Evolutionary conservation across 345 rosid species (phyloP).

Genomic region (Xanthoceras sorbifolium): DNA sequence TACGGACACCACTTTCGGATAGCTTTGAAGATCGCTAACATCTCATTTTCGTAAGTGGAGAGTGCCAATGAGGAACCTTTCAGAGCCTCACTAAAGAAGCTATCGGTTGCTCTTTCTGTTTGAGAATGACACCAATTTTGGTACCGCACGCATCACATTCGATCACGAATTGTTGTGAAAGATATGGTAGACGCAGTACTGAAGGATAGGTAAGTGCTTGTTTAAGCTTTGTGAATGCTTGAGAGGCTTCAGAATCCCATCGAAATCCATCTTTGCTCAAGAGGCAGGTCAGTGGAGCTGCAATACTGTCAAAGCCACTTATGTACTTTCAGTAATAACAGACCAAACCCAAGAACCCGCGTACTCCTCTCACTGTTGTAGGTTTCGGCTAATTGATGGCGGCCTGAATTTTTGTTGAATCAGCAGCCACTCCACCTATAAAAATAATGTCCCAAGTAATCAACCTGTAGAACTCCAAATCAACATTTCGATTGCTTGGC

Average conservation of each 20-base stretch:
- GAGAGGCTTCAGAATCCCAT: neutral
- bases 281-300: too few species aligned
- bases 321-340: too few species aligned
- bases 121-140: neutral
- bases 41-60: neutral
- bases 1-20: conserved; percentile 3
- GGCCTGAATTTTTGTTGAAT: too few species aligned
- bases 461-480: too few species aligned
- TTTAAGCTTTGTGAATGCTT: neutral
- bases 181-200: neutral
- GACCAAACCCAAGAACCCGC: too few species aligned
- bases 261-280: neutral
- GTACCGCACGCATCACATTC: neutral
- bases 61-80: too few species aligned
- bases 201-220: neutral
- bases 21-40: neutral
- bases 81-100: neutral
- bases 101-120: neutral
- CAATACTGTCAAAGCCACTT: too few species aligned
- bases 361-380: too few species aligned
- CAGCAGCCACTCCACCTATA: too few species aligned
- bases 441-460: too few species aligned
- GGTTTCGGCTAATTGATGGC: too few species aligned
- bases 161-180: neutral
- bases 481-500: too few species aligned